A percentile compares a stretch with the other conserved stretches of the same genome.
These are phyloP conservation scores for Wickerhamiella siamensis DNA, from an alignment of 805 yeast genomes.

Conservation along the genomic window DNA sequence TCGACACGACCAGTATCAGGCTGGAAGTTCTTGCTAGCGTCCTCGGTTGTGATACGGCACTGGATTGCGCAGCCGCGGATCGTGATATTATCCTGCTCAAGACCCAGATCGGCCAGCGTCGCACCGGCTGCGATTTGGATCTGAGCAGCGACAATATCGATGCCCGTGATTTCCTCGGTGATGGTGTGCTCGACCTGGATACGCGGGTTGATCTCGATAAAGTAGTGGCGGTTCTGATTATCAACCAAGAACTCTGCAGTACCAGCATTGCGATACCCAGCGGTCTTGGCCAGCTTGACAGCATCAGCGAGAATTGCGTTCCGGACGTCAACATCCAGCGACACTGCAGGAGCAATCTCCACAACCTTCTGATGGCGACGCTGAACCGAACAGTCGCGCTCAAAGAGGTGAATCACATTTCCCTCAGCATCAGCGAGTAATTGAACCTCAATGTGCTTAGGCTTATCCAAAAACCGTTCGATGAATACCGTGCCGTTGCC, in stretches of 20 bases:
- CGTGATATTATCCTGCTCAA: conserved; percentile 86
- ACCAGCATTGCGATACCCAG: conserved; percentile 93
- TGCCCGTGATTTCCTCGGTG: conserved; percentile 97
- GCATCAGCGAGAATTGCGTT: conserved; percentile 92
- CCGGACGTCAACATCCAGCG: conserved; percentile 66
- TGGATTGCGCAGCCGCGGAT: conserved; percentile 97
- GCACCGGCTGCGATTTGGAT: conserved; percentile 99
- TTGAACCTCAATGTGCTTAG: conserved; percentile 97
- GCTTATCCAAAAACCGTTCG: conserved; percentile 86
- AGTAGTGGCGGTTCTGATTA: conserved; percentile 84
- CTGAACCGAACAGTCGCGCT: conserved; percentile 98
- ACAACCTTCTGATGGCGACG: conserved; percentile 98
- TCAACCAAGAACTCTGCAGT: conserved; percentile 97
- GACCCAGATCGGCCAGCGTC: conserved; percentile 74
- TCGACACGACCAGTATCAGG: conserved; percentile 98
- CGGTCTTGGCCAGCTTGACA: conserved; percentile 74
- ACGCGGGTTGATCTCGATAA: conserved; percentile 96
- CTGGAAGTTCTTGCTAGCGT: conserved; percentile 89
- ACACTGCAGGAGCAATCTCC: conserved; percentile 95
- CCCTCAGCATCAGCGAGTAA: conserved; percentile 87
- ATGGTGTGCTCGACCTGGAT: conserved; percentile 97
- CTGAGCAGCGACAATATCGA: conserved; percentile 95
- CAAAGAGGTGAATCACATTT: conserved; percentile 87
- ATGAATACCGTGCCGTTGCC: conserved; percentile 98
- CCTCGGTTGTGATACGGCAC: conserved; percentile 98